phyloP scores from a whole-genome alignment of 352 stramenopile genomes.

The Vaucheria bursata region DNA sequence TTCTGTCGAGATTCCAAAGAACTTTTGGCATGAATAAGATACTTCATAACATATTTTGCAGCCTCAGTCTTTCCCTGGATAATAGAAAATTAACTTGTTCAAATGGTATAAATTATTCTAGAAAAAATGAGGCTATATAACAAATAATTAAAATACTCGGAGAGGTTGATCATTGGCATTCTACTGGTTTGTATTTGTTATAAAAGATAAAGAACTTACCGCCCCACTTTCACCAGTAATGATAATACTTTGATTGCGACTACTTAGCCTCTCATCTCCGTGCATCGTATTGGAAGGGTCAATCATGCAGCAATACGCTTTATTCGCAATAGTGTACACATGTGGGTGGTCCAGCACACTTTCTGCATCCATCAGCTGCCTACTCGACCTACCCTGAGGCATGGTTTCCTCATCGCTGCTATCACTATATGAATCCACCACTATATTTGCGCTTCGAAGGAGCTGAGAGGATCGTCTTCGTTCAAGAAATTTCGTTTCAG shows the following conservation, averaged over 20 bases:
- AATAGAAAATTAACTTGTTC: neutral
- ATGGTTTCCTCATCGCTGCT: neutral
- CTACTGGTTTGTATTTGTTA: too few relatives aligned
- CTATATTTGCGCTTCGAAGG: slow-evolving; percentile 13
- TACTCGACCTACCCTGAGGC: neutral
- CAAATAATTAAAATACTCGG: too few relatives aligned
- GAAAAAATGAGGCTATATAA: too few relatives aligned
- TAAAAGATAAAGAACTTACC: too few relatives aligned
- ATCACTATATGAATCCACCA: slow-evolving; percentile 11
- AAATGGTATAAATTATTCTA: too few relatives aligned
- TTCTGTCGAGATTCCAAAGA: slow-evolving; percentile 4
- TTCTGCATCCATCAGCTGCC: too few relatives aligned
- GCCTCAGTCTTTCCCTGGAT: slow-evolving; percentile 69
- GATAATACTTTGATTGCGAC: slow-evolving; percentile 68
- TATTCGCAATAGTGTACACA: slow-evolving; percentile 51
- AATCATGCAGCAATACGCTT: slow-evolving; percentile 48
- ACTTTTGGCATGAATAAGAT: slow-evolving; percentile 42
- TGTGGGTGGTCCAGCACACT: slow-evolving; percentile 48
- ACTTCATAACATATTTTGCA: slow-evolving; percentile 57
- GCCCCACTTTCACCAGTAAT: slow-evolving; percentile 62
- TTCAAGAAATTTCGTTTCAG: too few relatives aligned
- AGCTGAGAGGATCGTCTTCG: too few relatives aligned
- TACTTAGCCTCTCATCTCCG: neutral
- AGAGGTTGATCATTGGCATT: too few relatives aligned
- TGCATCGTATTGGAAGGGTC: slow-evolving; percentile 9